Percentiles rank a stretch among this genome's conserved stretches.
Conservation (phyloP, 768 basidiomycete species). For the Ramaria sp. region DNA sequence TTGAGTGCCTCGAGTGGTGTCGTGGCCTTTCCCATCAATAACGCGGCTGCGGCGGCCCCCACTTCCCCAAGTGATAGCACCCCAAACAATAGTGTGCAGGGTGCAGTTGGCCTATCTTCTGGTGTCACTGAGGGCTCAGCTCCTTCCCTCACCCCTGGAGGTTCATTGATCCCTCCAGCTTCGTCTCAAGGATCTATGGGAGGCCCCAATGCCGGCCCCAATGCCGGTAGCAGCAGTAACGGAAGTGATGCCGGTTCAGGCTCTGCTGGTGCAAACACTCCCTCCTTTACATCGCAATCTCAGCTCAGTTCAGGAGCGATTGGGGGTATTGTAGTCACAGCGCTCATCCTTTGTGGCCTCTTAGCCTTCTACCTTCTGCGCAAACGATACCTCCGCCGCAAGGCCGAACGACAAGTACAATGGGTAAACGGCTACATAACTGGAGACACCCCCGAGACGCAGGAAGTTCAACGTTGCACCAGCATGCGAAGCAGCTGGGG, state of each 20-base stretch:
- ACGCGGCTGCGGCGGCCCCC: not conserved
- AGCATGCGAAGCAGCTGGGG: conserved; percentile 9
- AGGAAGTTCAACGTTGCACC: not conserved
- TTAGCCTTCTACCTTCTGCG: conserved; percentile 1
- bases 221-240: not conserved
- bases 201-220: not conserved
- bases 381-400: conserved; percentile 1
- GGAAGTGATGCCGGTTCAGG: not conserved
- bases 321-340: not conserved
- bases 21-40: not conserved
- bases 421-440: conserved; percentile 3
- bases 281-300: not conserved
- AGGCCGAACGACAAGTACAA: conserved; percentile 5
- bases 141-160: not conserved
- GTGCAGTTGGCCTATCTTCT: not conserved
- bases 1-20: too few species aligned
- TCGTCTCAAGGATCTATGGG: not conserved
- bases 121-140: not conserved
- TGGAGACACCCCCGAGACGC: not conserved
- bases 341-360: not conserved
- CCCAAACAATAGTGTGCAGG: not conserved
- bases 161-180: not conserved
- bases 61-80: not conserved
- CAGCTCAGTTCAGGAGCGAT: not conserved
- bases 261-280: not conserved